Evolutionary conservation across 345 rosid species (phyloP).

Genomic region (Abelmoschus esculentus): DNA sequence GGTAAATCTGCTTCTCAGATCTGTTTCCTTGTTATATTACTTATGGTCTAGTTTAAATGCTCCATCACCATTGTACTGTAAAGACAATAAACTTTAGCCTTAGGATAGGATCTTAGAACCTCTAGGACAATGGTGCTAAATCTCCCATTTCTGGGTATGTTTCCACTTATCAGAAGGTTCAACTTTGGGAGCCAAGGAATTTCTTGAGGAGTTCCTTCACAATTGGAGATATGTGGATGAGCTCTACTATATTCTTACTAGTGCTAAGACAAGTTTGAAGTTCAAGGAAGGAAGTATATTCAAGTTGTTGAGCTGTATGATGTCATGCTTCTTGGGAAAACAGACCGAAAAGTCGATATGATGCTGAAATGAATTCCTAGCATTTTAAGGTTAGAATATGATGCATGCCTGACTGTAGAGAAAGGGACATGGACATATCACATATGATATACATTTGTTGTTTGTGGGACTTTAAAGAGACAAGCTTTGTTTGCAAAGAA

Average conservation of each 20-base stretch:
- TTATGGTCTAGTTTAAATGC: not conserved
- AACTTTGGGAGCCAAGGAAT: slow-evolving; percentile 40
- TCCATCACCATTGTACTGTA: not conserved
- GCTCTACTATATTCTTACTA: slow-evolving; percentile 27
- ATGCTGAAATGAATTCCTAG: no score
- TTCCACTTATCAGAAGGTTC: slow-evolving; percentile 64
- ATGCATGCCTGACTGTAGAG: no score
- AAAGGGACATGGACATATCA: no score
- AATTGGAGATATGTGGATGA: slow-evolving; percentile 56
- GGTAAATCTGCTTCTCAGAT: no score
- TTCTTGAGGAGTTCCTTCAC: slow-evolving; percentile 67
- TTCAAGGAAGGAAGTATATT: slow-evolving; percentile 30
- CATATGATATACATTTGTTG: not conserved
- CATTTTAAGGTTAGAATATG: no score
- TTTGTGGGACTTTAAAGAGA: slow-evolving; percentile 42
- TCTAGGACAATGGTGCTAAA: not conserved
- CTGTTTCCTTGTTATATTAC: not conserved
- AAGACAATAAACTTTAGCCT: not conserved
- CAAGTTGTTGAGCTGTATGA: slow-evolving; percentile 64
- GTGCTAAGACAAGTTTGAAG: slow-evolving; percentile 20
- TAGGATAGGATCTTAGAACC: not conserved
- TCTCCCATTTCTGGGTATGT: slow-evolving; percentile 38
- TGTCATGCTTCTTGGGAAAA: slow-evolving; percentile 46
- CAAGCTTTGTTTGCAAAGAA: slow-evolving; percentile 40
- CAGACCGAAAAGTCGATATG: no score